These are phyloP conservation scores for Royoungia palumana DNA, from an alignment of 768 basidiomycete genomes.

Conservation along the genomic window DNA sequence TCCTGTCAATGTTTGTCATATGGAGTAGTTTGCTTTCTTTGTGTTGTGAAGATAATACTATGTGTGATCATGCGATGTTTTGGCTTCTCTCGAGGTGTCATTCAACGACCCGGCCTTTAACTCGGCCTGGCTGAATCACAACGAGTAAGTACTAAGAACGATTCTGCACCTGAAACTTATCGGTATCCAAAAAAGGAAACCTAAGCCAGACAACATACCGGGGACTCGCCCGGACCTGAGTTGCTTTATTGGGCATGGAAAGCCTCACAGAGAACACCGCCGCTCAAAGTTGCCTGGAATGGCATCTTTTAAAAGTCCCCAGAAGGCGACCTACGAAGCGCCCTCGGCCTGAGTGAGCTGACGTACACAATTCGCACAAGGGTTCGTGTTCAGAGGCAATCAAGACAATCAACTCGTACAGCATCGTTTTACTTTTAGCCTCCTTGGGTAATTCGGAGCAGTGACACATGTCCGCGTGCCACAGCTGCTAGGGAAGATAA, in stretches of 20 bases:
- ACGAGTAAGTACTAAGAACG: too few species aligned
- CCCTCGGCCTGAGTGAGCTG: slow-evolving; percentile 22
- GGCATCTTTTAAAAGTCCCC: slow-evolving; percentile 15
- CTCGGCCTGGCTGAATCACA: too few species aligned
- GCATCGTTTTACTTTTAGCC: slow-evolving; percentile 21
- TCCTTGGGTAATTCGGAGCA: slow-evolving; percentile 24
- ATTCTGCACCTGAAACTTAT: too few species aligned
- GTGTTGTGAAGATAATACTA: too few species aligned
- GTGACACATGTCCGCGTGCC: slow-evolving; percentile 18
- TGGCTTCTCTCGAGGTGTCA: too few species aligned
- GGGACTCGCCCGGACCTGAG: background rate
- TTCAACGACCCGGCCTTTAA: too few species aligned
- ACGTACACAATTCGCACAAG: slow-evolving; percentile 30
- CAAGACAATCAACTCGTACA: slow-evolving; percentile 15
- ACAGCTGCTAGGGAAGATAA: slow-evolving; percentile 15
- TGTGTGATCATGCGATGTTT: too few species aligned
- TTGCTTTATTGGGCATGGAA: slow-evolving; percentile 19
- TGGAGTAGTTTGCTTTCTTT: too few species aligned
- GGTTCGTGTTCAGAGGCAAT: slow-evolving; percentile 26
- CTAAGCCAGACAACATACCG: too few species aligned
- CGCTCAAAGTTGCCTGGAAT: slow-evolving; percentile 20
- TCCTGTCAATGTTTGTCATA: too few species aligned
- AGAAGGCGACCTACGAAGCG: background rate
- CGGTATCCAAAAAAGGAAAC: too few species aligned
- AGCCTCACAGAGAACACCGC: slow-evolving; percentile 15